Evolutionary conservation across 768 basidiomycete species (phyloP).

Genomic region (Calocybe cyanea): DNA sequence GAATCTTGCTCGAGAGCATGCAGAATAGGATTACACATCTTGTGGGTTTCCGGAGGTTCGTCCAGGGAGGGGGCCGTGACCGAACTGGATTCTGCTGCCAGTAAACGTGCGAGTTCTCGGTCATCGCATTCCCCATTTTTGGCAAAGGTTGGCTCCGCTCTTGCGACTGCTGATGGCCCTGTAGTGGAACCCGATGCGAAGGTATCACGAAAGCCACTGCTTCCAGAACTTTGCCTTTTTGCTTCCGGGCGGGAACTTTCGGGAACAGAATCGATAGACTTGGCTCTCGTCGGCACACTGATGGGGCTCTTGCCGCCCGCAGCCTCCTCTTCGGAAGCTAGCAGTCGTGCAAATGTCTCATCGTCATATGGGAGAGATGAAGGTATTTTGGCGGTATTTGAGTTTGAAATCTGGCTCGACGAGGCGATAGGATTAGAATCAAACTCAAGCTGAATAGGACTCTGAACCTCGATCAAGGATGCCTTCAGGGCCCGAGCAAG

Average conservation of each 20-base stretch:
- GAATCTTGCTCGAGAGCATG: too few relatives aligned
- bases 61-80: neutral
- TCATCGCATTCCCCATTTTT: too few relatives aligned
- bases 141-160: too few relatives aligned
- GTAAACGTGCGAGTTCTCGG: too few relatives aligned
- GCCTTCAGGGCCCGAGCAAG: constrained; percentile 59
- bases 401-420: constrained; percentile 14
- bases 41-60: neutral
- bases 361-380: constrained; percentile 15
- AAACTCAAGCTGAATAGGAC: constrained; percentile 3
- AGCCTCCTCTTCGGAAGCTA: constrained; percentile 14
- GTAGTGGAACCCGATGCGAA: too few relatives aligned
- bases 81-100: too few relatives aligned
- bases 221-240: too few relatives aligned
- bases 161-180: too few relatives aligned
- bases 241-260: too few relatives aligned
- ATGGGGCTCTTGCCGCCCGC: neutral
- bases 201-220: too few relatives aligned
- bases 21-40: neutral
- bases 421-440: constrained; percentile 17
- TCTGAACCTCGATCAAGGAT: constrained; percentile 29
- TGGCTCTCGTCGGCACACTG: neutral
- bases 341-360: constrained; percentile 23
- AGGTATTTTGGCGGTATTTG: neutral
- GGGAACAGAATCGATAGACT: too few relatives aligned